phyloP scores from a whole-genome alignment of 1,139 yeast species.

The Ogataea hybrid region DNA sequence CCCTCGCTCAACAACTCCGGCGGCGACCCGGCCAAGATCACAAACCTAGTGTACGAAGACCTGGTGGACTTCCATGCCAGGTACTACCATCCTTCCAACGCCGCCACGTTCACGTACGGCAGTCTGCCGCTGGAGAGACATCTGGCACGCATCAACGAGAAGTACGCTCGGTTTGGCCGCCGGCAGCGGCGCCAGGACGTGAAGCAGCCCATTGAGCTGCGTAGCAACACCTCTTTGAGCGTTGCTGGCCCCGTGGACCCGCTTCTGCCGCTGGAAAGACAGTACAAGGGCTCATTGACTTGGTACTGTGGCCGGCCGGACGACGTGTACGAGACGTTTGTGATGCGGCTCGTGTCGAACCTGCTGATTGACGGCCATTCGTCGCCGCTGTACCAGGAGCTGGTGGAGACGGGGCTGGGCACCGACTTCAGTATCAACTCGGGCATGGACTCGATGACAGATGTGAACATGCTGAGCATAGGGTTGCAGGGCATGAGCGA shows the following conservation, averaged over 20 bases:
- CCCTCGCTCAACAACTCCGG: conserved; percentile 88
- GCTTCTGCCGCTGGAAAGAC: conserved; percentile 68
- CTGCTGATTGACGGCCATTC: conserved; percentile 89
- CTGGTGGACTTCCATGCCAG: conserved; percentile 68
- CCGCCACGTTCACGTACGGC: conserved; percentile 87
- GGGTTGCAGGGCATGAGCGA: conserved; percentile 77
- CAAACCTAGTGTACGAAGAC: conserved; percentile 71
- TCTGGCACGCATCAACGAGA: conserved; percentile 53
- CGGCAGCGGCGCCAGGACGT: conserved; percentile 34
- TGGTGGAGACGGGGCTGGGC: conserved; percentile 83
- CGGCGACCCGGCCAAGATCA: conserved; percentile 86
- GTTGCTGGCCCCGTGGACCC: conserved; percentile 82
- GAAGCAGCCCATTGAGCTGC: conserved; percentile 45
- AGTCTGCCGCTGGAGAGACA: conserved; percentile 64
- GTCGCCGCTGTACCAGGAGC: conserved; percentile 79
- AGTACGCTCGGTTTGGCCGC: conserved; percentile 53
- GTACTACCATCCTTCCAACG: conserved; percentile 88
- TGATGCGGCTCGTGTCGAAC: conserved; percentile 69
- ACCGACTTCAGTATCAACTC: conserved; percentile 86
- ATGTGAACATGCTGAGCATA: conserved; percentile 72
- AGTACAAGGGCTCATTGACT: conserved; percentile 76
- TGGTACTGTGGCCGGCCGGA: conserved; percentile 82
- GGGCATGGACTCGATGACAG: conserved; percentile 83
- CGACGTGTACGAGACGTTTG: conserved; percentile 67
- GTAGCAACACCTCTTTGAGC: conserved; percentile 34